These are phyloP conservation scores for Ceratobasidium papillatum DNA, from an alignment of 1,284 basidiomycete species.

Conservation along the genomic window DNA sequence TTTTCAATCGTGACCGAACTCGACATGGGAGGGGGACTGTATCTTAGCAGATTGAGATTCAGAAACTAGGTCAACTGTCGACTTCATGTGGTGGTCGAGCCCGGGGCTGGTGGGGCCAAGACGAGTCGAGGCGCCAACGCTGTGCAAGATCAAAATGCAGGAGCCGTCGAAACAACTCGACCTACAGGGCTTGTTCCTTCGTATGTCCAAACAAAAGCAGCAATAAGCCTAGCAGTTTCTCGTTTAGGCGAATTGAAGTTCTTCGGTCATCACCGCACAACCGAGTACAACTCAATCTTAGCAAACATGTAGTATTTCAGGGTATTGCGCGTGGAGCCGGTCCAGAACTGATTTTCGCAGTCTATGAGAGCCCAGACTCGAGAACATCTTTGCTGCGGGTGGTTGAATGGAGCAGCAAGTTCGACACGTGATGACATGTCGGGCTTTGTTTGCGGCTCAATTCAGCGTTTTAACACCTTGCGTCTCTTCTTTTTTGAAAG, in stretches of 20 bases:
- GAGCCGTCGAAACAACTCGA: background rate
- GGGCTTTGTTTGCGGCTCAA: background rate
- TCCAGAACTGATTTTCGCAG: background rate
- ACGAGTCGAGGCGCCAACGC: conserved; percentile 15
- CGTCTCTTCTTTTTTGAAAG: no score
- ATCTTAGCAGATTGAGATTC: background rate
- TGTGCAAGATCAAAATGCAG: conserved; percentile 7
- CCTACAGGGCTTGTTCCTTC: background rate
- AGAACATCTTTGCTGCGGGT: background rate
- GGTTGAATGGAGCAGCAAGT: background rate
- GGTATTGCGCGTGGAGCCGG: background rate
- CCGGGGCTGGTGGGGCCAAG: background rate
- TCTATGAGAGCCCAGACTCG: background rate
- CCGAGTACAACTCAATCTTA: background rate
- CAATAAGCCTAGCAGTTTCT: background rate
- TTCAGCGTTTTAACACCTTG: background rate
- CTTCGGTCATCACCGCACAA: background rate
- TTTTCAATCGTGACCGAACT: conserved; percentile 22
- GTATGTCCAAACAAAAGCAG: background rate
- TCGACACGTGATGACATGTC: background rate
- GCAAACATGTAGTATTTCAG: background rate
- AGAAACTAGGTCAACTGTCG: background rate
- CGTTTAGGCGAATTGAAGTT: background rate
- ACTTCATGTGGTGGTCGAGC: conserved; percentile 25
- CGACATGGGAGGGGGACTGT: background rate